phyloP scores from a whole-genome alignment of 202 grass and related monocot species.

The Dendrocalamus latiflorus region DNA sequence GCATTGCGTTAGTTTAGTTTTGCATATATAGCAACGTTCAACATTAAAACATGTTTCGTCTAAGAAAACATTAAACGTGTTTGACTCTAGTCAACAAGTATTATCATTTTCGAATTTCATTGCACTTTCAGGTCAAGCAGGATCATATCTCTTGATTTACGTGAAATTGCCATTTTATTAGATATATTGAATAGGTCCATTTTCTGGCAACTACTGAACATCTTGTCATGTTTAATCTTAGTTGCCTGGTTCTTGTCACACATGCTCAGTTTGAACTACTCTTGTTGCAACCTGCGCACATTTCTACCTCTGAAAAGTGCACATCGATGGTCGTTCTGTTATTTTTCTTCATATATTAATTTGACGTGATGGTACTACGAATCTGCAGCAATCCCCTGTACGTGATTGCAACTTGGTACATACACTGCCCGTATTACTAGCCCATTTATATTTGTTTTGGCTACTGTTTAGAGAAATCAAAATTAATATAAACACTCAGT shows the following conservation, averaged over 20 bases:
- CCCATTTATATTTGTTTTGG: background rate
- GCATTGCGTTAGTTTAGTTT: background rate
- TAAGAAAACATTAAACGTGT: background rate
- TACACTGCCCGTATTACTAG: no score
- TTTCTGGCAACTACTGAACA: background rate
- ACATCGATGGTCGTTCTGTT: background rate
- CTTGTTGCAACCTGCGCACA: background rate
- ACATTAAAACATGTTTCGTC: no score
- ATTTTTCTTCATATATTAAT: background rate
- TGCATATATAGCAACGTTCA: background rate
- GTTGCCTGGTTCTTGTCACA: slow-evolving; percentile 16
- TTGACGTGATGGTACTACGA: background rate
- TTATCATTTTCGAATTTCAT: background rate
- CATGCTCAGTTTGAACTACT: slow-evolving; percentile 8
- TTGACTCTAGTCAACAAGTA: slow-evolving; percentile 3
- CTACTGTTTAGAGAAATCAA: no score
- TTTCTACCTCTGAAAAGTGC: background rate
- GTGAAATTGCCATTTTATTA: background rate
- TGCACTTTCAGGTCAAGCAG: background rate
- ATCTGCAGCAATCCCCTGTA: background rate
- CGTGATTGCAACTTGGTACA: background rate
- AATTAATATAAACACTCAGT: no score
- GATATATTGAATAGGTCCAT: background rate
- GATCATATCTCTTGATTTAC: background rate
- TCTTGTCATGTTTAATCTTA: background rate